Conservation (phyloP, 2,329 filamentous ascomycete genomes). For the Penicillium expansum region DNA sequence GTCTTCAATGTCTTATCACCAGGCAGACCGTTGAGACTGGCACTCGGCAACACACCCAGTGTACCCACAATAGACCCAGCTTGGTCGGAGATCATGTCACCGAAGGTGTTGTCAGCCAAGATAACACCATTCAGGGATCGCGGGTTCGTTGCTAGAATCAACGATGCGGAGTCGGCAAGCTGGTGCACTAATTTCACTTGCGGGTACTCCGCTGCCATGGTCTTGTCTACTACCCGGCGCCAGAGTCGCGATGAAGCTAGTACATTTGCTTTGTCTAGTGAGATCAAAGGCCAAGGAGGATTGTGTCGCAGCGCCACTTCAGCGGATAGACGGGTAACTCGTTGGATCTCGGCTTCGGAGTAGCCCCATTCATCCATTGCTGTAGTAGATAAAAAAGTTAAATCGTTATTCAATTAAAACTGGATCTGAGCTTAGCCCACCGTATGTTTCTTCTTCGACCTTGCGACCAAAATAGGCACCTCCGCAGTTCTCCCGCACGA, state of each 20-base stretch:
- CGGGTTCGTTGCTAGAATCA: conserved; percentile 91
- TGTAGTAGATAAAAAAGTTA: conserved; percentile 9
- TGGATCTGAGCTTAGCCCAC: conserved; percentile 27
- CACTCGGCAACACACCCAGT: conserved; percentile 79
- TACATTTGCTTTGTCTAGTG: conserved; percentile 90
- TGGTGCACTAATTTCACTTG: conserved; percentile 77
- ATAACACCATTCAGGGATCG: conserved; percentile 79
- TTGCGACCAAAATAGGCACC: conserved; percentile 45
- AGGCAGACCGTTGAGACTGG: conserved; percentile 77
- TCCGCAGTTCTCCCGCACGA: conserved; percentile 44
- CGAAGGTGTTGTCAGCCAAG: conserved; percentile 85
- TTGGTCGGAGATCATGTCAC: conserved; percentile 90
- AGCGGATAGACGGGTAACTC: conserved; percentile 73
- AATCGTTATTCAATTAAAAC: background rate
- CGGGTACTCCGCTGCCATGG: conserved; percentile 80
- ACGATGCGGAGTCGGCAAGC: conserved; percentile 84
- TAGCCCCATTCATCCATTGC: conserved; percentile 80
- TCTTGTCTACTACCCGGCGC: conserved; percentile 76
- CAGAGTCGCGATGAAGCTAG: conserved; percentile 81
- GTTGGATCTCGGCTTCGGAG: conserved; percentile 74
- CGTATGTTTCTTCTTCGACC: conserved; percentile 38
- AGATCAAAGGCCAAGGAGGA: conserved; percentile 73
- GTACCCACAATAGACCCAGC: conserved; percentile 85
- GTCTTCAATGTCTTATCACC: conserved; percentile 61
- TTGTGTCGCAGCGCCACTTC: conserved; percentile 70